A percentile compares a stretch with the other conserved stretches of the same genome.
phyloP scores from a whole-genome alignment of 106 monocot species.

The Narthecium ossifragum region DNA sequence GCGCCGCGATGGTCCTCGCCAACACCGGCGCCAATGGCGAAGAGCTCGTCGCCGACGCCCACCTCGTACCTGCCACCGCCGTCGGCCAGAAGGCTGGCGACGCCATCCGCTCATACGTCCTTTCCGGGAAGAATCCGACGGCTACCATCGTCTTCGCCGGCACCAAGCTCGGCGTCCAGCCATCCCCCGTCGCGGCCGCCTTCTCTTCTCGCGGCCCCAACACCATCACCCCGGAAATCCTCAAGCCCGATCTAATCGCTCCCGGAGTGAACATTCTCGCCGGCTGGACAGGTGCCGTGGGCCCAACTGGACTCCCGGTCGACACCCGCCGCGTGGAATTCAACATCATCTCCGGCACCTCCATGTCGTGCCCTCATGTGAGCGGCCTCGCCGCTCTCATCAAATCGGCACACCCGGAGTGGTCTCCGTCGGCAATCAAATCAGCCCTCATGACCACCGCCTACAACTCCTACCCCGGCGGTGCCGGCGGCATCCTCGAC shows the following conservation, averaged over 20 bases:
- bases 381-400: conserved; percentile 91
- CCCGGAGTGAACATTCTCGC: conserved; percentile 97
- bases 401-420: conserved; percentile 61
- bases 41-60: conserved; percentile 95
- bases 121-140: conserved; percentile 45
- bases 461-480: conserved; percentile 48
- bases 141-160: conserved; percentile 65
- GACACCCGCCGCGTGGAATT: conserved; percentile 65
- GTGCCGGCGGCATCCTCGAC: conserved; percentile 45
- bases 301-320: conserved; percentile 59
- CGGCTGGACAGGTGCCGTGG: conserved; percentile 70
- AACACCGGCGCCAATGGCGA: conserved; percentile 88
- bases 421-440: conserved; percentile 73
- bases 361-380: conserved; percentile 98
- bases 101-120: conserved; percentile 46
- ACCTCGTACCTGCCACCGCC: conserved; percentile 68
- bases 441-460: conserved; percentile 89
- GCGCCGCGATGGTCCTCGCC: conserved; percentile 79
- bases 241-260: conserved; percentile 90
- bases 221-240: conserved; percentile 60
- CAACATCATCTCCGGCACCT: conserved; percentile 98
- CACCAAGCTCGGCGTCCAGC: conserved; percentile 62
- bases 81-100: conserved; percentile 69
- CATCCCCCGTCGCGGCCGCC: conserved; percentile 95
- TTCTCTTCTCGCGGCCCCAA: conserved; percentile 96